Base-by-base conservation (phyloP, 768 basidiomycete genomes). In the Phlebiopsis gigantea region DNA sequence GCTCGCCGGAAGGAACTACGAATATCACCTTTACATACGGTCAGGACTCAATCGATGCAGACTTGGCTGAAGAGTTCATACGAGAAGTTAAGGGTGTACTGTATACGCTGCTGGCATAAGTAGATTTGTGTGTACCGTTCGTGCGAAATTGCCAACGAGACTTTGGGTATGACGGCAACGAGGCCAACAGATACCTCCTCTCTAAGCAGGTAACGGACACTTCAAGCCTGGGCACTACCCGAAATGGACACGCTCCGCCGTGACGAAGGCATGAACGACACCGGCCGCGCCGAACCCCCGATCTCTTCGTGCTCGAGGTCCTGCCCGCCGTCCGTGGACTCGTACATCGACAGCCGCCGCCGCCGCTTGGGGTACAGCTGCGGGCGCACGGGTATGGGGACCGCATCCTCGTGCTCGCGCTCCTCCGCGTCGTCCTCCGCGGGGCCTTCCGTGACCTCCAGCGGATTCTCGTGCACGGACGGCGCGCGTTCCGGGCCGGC, bases 321-420 rank as follows among this genome's bases (percentile, higher is more conserved):
- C 65, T 81, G 69, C 0, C 64, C 63, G 19, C 75, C 75, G 12
- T 84, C 77, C 4, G 69, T 66, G 24, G 73, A 72, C 58, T 84
- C 80, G 61, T 73, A 82, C 22, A 77, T 77, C 5, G 83, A 82
- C 46, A 81, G 64, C 51, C 80, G 69, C 22, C 77, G 65, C 21
- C 64, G 61, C 4, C 59, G 30, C 34, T 19, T 19, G 28, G 43
- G 17, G 9, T 14, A 63, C 17, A 57, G 63, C 22, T 55, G 49
- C 49, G 47, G 59, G 31, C 50, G 53, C 14, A 45, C 47, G 25
- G 41, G 50, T 50, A 21, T 56, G 42, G 28, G 52, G 48, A 46
- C 55, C 21, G 64, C 54, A 14, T 64, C 62, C 24, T 71, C 66
- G 25, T 57, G 57, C 5, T 46, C 62, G 7, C 45, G 34, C 26